Percentiles rank a stretch among this genome's conserved stretches.
Conservation (phyloP, 75 land plant genomes). For the Chamaecyparis obtusa region DNA sequence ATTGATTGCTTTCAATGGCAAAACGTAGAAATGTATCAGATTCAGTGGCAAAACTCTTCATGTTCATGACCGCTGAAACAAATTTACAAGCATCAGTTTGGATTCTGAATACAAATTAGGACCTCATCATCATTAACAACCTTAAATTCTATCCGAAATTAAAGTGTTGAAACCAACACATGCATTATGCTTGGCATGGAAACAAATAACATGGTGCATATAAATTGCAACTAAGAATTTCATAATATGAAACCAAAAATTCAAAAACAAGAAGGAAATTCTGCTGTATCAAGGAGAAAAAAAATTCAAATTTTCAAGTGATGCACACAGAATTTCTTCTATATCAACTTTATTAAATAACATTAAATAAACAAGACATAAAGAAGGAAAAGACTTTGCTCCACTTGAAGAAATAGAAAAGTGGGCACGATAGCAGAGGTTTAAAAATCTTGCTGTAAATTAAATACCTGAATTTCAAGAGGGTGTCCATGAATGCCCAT, state of each 20-base stretch:
- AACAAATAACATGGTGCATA: background rate
- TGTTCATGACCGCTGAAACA: background rate
- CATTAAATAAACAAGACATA: background rate
- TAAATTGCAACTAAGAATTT: background rate
- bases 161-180: background rate
- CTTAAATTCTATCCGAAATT: background rate
- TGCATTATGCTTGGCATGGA: background rate
- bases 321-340: background rate
- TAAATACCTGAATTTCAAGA: constrained; percentile 78
- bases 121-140: background rate
- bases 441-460: background rate
- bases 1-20: background rate
- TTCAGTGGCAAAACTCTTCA: background rate
- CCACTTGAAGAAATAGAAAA: background rate
- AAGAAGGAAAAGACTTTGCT: background rate
- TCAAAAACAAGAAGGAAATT: background rate
- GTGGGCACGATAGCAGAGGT: background rate
- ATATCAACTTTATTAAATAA: background rate
- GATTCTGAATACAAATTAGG: background rate
- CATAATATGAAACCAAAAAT: background rate
- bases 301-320: background rate
- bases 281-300: background rate
- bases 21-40: background rate
- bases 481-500: constrained; percentile 96
- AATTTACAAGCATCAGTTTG: background rate